Conservation (phyloP, 805 yeast genomes). For the Metschnikowia kunwiensis region DNA sequence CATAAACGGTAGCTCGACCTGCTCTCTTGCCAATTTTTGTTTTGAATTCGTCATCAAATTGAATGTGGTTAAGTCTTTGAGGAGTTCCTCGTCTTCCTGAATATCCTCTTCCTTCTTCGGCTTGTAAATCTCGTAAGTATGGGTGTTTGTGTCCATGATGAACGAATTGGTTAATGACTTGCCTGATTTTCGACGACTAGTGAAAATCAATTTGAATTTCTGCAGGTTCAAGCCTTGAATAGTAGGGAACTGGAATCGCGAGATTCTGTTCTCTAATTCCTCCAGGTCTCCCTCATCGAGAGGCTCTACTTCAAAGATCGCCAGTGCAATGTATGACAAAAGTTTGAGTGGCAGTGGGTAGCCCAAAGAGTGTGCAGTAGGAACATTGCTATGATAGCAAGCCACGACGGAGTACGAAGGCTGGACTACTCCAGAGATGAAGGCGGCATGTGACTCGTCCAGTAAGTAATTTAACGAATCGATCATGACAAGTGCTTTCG, state of each 20-base stretch:
- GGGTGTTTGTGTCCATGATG: slow-evolving; percentile 47
- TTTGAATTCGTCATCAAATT: slow-evolving; percentile 71
- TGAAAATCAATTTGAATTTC: slow-evolving; percentile 48
- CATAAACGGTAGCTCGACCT: slow-evolving; percentile 87
- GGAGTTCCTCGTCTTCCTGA: slow-evolving; percentile 48
- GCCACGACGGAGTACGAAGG: slow-evolving; percentile 34
- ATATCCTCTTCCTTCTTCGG: slow-evolving; percentile 21
- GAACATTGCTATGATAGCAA: slow-evolving; percentile 37
- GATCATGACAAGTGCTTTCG: slow-evolving; percentile 49
- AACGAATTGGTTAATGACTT: slow-evolving; percentile 61
- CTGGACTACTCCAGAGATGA: slow-evolving; percentile 46
- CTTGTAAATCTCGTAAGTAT: slow-evolving; percentile 36
- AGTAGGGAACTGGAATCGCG: slow-evolving; percentile 47
- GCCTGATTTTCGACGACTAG: slow-evolving; percentile 81
- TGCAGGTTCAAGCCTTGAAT: slow-evolving; percentile 43
- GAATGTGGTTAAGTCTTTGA: slow-evolving; percentile 82
- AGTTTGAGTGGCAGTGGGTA: slow-evolving; percentile 55
- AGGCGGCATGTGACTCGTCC: slow-evolving; percentile 43
- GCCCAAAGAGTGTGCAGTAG: slow-evolving; percentile 38
- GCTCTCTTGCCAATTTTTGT: slow-evolving; percentile 75
- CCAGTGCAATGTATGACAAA: slow-evolving; percentile 69
- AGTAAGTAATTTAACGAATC: slow-evolving; percentile 67
- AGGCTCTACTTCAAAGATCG: slow-evolving; percentile 64
- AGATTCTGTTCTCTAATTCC: slow-evolving; percentile 38
- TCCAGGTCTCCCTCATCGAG: slow-evolving; percentile 35